Evolutionary conservation across 768 basidiomycete species (phyloP).

Genomic region (Rubroboletus satanas): DNA sequence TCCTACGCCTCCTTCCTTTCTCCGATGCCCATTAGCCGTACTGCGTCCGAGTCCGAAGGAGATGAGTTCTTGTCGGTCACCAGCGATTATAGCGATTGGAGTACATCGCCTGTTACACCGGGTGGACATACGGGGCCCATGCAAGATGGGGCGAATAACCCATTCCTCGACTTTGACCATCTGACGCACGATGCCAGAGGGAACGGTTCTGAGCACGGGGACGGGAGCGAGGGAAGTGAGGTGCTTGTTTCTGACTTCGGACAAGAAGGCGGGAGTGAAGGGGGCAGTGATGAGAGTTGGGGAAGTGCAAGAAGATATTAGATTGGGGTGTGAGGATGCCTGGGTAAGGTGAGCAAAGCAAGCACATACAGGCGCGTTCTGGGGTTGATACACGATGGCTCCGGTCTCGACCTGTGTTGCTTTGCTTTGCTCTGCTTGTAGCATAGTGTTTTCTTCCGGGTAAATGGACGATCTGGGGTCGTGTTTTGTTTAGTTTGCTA

Average conservation of each 20-base stretch:
- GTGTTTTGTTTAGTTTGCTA: not conserved
- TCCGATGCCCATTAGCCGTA: slow-evolving; percentile 17
- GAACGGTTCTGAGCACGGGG: not conserved
- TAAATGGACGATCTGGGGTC: not conserved
- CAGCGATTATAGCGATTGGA: slow-evolving; percentile 17
- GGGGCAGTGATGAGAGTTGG: slow-evolving; percentile 25
- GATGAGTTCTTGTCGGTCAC: slow-evolving; percentile 27
- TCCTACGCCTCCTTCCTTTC: slow-evolving; percentile 27
- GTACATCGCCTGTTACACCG: not conserved
- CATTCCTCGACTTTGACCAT: slow-evolving; percentile 25
- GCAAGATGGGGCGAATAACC: slow-evolving; percentile 13
- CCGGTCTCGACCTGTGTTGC: not conserved
- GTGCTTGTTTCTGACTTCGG: slow-evolving; percentile 9
- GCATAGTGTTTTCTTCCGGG: not conserved
- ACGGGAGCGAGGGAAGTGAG: slow-evolving; percentile 21
- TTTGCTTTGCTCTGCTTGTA: not conserved
- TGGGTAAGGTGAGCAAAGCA: not conserved
- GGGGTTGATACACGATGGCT: not conserved
- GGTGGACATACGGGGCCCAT: not conserved
- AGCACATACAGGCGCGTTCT: not conserved
- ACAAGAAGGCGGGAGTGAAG: slow-evolving; percentile 17
- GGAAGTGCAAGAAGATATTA: slow-evolving; percentile 22
- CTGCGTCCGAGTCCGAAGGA: slow-evolving; percentile 19
- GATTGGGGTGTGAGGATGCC: not conserved
- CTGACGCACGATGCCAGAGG: not conserved